Conservation (phyloP, 768 basidiomycete species). For the Mycena rosella region DNA sequence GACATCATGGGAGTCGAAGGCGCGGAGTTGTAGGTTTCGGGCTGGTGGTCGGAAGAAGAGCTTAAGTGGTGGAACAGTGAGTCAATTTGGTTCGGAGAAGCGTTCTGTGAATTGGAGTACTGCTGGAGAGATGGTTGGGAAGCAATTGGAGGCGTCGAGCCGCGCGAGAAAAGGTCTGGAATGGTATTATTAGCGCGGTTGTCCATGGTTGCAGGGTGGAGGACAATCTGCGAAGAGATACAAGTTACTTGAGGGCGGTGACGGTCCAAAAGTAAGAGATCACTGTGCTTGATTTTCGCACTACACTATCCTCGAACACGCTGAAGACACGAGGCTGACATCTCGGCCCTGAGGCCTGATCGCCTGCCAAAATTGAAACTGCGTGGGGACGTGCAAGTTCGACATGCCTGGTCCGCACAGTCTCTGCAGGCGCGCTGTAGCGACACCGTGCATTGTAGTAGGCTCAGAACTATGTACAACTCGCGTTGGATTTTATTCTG, state of each 20-base stretch:
- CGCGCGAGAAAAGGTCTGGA: conserved; percentile 67
- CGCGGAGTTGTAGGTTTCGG: conserved; percentile 51
- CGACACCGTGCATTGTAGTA: too few relatives aligned
- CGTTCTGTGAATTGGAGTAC: conserved; percentile 49
- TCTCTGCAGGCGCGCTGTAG: neutral
- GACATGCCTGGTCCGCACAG: neutral
- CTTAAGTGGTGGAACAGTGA: conserved; percentile 73
- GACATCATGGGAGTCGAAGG: conserved; percentile 57
- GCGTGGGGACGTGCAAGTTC: neutral
- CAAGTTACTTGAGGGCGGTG: conserved; percentile 5
- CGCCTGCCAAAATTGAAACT: neutral
- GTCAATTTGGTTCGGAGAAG: conserved; percentile 73
- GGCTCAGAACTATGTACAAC: too few relatives aligned
- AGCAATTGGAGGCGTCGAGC: conserved; percentile 63
- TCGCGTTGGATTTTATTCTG: too few relatives aligned
- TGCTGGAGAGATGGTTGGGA: conserved; percentile 52
- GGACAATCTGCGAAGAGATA: conserved; percentile 31
- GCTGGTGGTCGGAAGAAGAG: conserved; percentile 55
- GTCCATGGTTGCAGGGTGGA: conserved; percentile 50
- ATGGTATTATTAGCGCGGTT: conserved; percentile 51
- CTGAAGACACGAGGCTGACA: conserved; percentile 58
- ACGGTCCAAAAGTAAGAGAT: conserved; percentile 14
- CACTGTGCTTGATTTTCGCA: conserved; percentile 39
- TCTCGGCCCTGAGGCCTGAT: neutral
- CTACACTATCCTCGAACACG: conserved; percentile 48